Conservation (phyloP, 2,329 filamentous ascomycete genomes). For the Atkinsonella hypoxylon region DNA sequence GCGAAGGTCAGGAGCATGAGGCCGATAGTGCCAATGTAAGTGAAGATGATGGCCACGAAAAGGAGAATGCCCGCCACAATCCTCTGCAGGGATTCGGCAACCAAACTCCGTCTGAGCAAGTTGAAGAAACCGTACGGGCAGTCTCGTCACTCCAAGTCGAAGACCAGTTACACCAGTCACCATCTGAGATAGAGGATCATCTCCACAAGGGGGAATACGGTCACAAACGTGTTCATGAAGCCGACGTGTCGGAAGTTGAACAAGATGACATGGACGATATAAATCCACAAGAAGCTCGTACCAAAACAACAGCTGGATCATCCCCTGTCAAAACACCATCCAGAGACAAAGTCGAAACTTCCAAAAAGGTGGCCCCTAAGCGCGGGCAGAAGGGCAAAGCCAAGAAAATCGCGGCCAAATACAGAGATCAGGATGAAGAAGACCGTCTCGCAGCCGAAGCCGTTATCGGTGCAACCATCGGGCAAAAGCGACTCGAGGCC, state of each 20-base stretch:
- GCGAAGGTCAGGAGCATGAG: slow-evolving; percentile 14
- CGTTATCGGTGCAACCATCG: slow-evolving; percentile 67
- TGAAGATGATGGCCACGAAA: slow-evolving; percentile 13
- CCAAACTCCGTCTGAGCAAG: slow-evolving; percentile 14
- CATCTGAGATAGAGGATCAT: background rate
- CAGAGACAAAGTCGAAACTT: background rate
- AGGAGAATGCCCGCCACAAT: slow-evolving; percentile 22
- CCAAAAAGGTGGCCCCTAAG: slow-evolving; percentile 37
- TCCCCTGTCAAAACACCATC: background rate
- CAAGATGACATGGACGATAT: slow-evolving; percentile 7
- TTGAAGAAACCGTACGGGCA: slow-evolving; percentile 15
- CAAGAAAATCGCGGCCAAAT: slow-evolving; percentile 81
- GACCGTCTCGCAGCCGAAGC: slow-evolving; percentile 74
- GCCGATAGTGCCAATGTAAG: slow-evolving; percentile 18
- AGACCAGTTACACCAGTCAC: slow-evolving; percentile 9
- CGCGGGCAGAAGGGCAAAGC: slow-evolving; percentile 72
- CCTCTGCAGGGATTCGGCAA: slow-evolving; percentile 22
- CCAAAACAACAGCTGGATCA: slow-evolving; percentile 4
- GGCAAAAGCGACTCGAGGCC: slow-evolving; percentile 54
- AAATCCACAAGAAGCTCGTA: slow-evolving; percentile 11
- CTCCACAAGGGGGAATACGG: background rate
- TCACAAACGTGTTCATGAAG: background rate
- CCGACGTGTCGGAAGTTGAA: slow-evolving; percentile 8
- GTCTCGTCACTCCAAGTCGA: slow-evolving; percentile 14
- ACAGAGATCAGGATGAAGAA: slow-evolving; percentile 89